Evolutionary conservation across 2,329 filamentous ascomycete species (phyloP), one percentile per base, ranked within the genome.

Genomic region (Phyllosticta paracitricarpa): DNA sequence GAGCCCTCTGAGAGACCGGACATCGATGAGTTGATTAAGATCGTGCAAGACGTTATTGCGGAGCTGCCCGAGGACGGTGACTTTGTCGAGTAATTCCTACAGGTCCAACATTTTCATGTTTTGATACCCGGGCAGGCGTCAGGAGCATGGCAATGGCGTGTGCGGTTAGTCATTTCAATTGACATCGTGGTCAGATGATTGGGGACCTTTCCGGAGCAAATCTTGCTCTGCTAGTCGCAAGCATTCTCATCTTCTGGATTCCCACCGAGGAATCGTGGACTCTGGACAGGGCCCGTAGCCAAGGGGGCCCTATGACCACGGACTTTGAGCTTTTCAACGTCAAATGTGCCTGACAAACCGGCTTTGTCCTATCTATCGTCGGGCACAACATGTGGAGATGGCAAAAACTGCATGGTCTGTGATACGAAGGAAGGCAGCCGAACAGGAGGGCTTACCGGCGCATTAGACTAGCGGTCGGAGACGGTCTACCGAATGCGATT

Each of bases 1-100:
- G 94, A 99, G 77, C 89, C 93, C 0, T 83, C 82, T 2, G 93
- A 97, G 72, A 80, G 94, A 65, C 94, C 94, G 17, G 89, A 95
- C 74, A 87, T 96, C 63, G 85, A 91, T 68, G 87, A 94, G 75
- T 76, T 97, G 73, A 94, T 95, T 66, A 76, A 78, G 54, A 82
- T 94, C 72, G 86, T 96, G n/a, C 84, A 92, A 73, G 78, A 79
- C 17, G 88, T 90, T 22, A 82, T 96, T 68, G 80, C 82, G 35
- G 78, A 81, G 61, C 72, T 91, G 65, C 86, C 88, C 0, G 84
- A 87, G 61, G 86, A 88, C 69, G 83, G 68, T 24, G 56, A 35
- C 9, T 54, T 40, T n/a, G 59, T 40, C 22, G 59, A 57, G 35
- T 61, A 26, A 57, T 24, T 14, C n/a, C 52, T 35, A 19, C 40